Evolutionary conservation across 148 eudicot species (phyloP), one percentile per base, ranked within the genome.

Genomic region (Beta vulgaris): DNA sequence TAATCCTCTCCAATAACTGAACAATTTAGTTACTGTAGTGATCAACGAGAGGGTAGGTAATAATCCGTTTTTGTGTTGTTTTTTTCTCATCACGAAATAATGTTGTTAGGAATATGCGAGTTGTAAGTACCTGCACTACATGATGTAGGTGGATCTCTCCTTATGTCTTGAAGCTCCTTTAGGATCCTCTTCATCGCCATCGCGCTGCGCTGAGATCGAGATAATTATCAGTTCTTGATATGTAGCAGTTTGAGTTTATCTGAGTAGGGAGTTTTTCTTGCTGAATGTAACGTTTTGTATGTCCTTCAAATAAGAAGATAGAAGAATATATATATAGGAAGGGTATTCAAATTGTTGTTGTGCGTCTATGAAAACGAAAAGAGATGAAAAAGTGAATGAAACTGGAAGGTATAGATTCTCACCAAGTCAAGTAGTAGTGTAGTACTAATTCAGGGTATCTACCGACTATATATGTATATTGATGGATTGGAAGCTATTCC

Each of bases 161-260:
- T 82, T 57, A 86, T 81, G 68, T 88, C 91, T 79, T 86, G 88
- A 67, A 88, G 87, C 80, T 88, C 91, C 72, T 88, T 88, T 35
- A 84, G 77, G 77, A 89, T 87, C 73, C 90, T 82, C 76, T 79
- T 87, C 69, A 85, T 81, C 1, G 92, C 90, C 92, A 89, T 89
- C 72, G 42, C 6, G 43, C 51, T 57, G 42, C 6, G 43, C 51
- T 57, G 25, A 32, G 25, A 26, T 32, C 34, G 23, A 26, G 29
- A 48, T 1, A 77, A 19, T 23, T 63, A 37, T 65, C 69, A 73
- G 55, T 46, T 77, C 67, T 73, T 73, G 44, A 37, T 75, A 70
- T 39, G 35, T 29, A 72, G 37, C 29, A 57, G 31, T 74, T 42
- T 25, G 1, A 3, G 28, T 37, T 63, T 64, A 35, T 76, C 25